Base-by-base conservation (phyloP, 108 stramenopile genomes). In the Skeletonema potamos region DNA sequence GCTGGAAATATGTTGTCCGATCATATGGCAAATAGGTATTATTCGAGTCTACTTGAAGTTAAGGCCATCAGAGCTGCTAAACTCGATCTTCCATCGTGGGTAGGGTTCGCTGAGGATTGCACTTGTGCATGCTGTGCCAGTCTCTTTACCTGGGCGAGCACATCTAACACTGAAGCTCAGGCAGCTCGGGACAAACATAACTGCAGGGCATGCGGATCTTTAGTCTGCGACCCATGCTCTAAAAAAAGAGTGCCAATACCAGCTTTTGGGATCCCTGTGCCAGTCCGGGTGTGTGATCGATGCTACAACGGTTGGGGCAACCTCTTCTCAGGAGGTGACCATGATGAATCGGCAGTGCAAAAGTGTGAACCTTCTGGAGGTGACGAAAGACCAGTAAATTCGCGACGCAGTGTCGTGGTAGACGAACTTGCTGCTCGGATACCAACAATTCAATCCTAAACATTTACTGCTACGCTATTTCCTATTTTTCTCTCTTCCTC, bases 161-260 rank as follows among this genome's bases (percentile, higher is more conserved):
- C 93, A 12, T 92, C 89, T 13, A 68, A 84, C 48, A 86, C 82
- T 22, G 88, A 96, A 74, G 94, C 98, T 7, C 96, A 97, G 68
- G 87, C 90, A 61, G 92, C 92, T 4, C 70, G 97, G 34, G 98
- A 97, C 71, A 96, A 96, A 75, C 96, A 99, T 68, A 97, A 98
- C 68, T 99, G 98, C 64, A 83, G 96, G 6, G 82, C 88, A 26
- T 99, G 98, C 72, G 98, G 98, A 15, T 73, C 81, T 27, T 84
- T 99, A 36, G 95, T 98, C 39, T 99, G 98, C 73, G 93, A 89
- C 71, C 94, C 95, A 17, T 99, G 98, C 82, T 90, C 93, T 8
- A 77, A 73, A 58, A 95, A 93, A 62, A 86, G 89, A 30, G 77
- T 85, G 4, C 88, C 96, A 0, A 83, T 99, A 58, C 96, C 97